phyloP scores from a whole-genome alignment of 2,329 filamentous ascomycete genomes.

The Exophiala calicioides region DNA sequence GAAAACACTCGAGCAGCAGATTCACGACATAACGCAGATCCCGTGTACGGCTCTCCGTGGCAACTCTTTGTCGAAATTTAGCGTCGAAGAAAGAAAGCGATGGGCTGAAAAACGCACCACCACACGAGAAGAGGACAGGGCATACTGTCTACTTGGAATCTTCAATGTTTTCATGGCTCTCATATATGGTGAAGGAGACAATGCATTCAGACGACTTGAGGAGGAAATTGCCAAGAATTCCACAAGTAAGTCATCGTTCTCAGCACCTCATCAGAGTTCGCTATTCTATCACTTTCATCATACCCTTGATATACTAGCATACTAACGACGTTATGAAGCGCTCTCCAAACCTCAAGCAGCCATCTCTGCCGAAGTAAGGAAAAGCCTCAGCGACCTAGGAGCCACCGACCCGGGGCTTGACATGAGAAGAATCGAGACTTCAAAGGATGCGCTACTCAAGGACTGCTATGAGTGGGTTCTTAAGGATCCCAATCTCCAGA shows the following conservation, averaged over 20 bases:
- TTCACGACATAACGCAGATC: not conserved
- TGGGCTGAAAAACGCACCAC: slow-evolving; percentile 19
- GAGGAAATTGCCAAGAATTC: slow-evolving; percentile 11
- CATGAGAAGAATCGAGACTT: not conserved
- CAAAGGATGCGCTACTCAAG: not conserved
- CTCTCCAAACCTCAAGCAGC: too few species aligned
- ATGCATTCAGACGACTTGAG: slow-evolving; percentile 32
- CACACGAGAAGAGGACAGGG: slow-evolving; percentile 41
- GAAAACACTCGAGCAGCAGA: not conserved
- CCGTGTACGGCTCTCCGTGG: not conserved
- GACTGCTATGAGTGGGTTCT: not conserved
- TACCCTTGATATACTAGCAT: too few species aligned
- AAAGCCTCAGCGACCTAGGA: not conserved
- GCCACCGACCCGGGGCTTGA: not conserved
- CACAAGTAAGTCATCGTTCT: too few species aligned
- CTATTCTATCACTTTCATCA: too few species aligned
- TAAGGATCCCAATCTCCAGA: not conserved
- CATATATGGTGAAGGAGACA: slow-evolving; percentile 45
- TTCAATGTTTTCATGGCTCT: slow-evolving; percentile 49
- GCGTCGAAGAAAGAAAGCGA: not conserved
- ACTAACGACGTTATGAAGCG: too few species aligned
- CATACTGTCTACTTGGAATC: slow-evolving; percentile 49
- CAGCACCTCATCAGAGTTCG: too few species aligned
- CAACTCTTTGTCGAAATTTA: not conserved
- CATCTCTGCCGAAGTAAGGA: too few species aligned